Evolutionary conservation across 1,139 yeast genomes (phyloP).

Genomic region (Schizosaccharomyces versatilis): DNA sequence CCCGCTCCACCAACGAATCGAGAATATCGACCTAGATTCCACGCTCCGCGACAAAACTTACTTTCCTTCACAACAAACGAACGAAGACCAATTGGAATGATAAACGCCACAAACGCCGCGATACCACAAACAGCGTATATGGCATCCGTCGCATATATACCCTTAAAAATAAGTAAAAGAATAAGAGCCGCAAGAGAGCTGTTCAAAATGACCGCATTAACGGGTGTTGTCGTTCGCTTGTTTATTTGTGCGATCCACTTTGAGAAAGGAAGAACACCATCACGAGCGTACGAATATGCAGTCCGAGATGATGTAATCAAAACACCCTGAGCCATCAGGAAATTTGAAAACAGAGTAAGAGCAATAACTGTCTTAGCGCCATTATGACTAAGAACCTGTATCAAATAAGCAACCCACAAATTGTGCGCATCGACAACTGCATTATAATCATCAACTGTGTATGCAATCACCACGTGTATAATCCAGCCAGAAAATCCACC

Average conservation of each 20-base stretch:
- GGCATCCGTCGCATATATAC: conserved; percentile 48
- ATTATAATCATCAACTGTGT: no score
- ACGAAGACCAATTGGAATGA: conserved; percentile 43
- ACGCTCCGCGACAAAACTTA: conserved; percentile 41
- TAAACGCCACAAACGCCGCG: conserved; percentile 47
- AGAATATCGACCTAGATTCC: conserved; percentile 39
- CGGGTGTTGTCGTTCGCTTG: conserved; percentile 36
- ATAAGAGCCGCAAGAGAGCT: conserved; percentile 34
- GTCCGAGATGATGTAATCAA: conserved; percentile 52
- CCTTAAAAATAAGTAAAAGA: conserved; percentile 41
- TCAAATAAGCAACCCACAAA: no score
- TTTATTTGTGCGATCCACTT: conserved; percentile 33
- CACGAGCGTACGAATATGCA: conserved; percentile 45
- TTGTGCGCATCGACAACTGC: no score
- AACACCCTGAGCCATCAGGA: conserved; percentile 49
- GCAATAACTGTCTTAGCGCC: no score
- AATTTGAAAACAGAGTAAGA: conserved; percentile 37
- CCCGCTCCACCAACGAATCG: conserved; percentile 22
- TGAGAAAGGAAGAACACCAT: conserved; percentile 44
- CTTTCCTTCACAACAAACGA: conserved; percentile 30
- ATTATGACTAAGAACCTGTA: no score
- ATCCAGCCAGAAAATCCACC: no score
- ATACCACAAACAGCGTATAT: conserved; percentile 60
- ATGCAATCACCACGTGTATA: no score
- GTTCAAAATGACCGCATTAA: conserved; percentile 48